Evolutionary conservation across 768 basidiomycete species (phyloP), one percentile per base, ranked within the genome.

Genomic region (Naganishia vishniacii): DNA sequence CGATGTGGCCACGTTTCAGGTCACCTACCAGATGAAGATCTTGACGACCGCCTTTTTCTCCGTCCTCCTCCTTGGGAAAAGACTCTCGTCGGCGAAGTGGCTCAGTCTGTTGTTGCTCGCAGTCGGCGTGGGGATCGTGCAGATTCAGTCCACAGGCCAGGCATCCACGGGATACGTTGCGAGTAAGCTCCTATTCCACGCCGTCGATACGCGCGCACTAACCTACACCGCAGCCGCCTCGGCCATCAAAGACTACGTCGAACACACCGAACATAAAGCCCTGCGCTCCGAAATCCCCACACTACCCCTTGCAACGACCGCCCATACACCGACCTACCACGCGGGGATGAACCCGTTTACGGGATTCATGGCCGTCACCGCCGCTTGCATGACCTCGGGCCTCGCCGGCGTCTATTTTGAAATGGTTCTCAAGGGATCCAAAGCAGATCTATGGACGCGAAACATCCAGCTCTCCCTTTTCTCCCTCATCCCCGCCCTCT

Each of bases 381-480:
- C 86, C 15, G 92, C 94, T 0, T 98, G 94, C 80, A 85, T 94
- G 75, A 95, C 93, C 0, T 94, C 91, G 0, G 94, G 94, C 26
- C 84, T 98, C 47, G 93, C 93, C 0, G 93, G 93, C 6, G 93
- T 97, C 28, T 98, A 98, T 79, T 98, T 98, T 70, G 94, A 98
- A 80, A 92, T 94, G 88, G 91, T 92, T 37, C 81, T 93, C 68
- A 98, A 94, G 80, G 86, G 87, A 70, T 88, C 89, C 2, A 86
- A 86, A 69, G 83, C 86, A 3, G 91, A 95, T 78, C 82, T 98
- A 12, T 97, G 94, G 94, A 86, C 94, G 64, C 88, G 94, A 73
- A 98, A 97, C 76, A 88, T 94, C 65, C 94, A 98, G 77, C 83
- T 98, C 16, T 93, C 91, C 25, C 82, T 93, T 61, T 98, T 97